Evolutionary conservation across 805 yeast genomes (phyloP).

Genomic region (Wickerhamiella domercqiae): DNA sequence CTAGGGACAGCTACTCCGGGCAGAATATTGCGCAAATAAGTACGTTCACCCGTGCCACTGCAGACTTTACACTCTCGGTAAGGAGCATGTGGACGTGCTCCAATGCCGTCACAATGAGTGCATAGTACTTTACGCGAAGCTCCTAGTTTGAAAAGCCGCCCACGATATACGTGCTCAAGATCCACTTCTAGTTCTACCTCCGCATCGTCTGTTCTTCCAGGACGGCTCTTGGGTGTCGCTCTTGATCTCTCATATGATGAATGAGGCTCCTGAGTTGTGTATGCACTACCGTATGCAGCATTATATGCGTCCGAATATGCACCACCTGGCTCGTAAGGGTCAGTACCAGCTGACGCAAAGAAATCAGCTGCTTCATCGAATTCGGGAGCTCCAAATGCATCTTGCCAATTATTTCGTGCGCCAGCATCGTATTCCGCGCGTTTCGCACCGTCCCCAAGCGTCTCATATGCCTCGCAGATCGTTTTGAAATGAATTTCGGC

Average conservation of each 20-base stretch:
- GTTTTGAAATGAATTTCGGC: constrained; percentile 75
- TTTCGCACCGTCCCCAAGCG: constrained; percentile 45
- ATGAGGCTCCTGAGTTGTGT: constrained; percentile 7
- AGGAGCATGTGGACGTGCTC: constrained; percentile 48
- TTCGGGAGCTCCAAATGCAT: constrained; percentile 13
- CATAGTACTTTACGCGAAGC: constrained; percentile 63
- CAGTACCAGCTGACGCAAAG: constrained; percentile 29
- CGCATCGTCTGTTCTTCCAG: constrained; percentile 46
- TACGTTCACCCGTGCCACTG: constrained; percentile 51
- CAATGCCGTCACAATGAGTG: constrained; percentile 56
- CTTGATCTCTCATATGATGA: no score
- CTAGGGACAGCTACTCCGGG: constrained; percentile 63
- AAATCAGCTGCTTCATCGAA: constrained; percentile 28
- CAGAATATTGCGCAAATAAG: constrained; percentile 47
- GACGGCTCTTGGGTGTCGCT: not conserved
- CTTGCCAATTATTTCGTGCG: constrained; percentile 19
- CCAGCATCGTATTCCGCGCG: constrained; percentile 24
- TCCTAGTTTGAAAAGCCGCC: constrained; percentile 62
- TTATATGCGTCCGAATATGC: constrained; percentile 12
- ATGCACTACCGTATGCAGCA: constrained; percentile 9
- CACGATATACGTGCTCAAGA: constrained; percentile 76
- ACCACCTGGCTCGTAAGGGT: not conserved
- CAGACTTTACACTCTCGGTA: constrained; percentile 48
- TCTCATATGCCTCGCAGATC: constrained; percentile 73
- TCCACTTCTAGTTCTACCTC: constrained; percentile 47